phyloP scores from a whole-genome alignment of 108 stramenopile genomes.

The Nitzschia sp. region DNA sequence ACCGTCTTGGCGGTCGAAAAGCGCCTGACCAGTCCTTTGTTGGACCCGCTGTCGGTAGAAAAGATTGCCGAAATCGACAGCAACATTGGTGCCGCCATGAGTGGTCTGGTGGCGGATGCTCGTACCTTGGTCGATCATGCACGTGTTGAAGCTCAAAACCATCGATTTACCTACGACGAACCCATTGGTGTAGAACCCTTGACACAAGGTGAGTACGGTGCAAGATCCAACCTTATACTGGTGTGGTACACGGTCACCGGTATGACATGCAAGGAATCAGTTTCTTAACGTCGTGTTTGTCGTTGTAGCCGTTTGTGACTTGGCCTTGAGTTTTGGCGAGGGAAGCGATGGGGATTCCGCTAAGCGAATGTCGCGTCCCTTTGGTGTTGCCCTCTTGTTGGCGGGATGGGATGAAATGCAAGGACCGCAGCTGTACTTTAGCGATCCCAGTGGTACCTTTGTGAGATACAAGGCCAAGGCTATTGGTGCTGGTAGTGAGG shows the following conservation, averaged over 20 bases:
- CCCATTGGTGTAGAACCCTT: conserved; percentile 97
- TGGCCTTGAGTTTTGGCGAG: conserved; percentile 98
- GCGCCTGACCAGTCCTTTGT: conserved; percentile 89
- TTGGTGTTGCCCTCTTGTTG: conserved; percentile 97
- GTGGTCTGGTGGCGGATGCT: conserved; percentile 96
- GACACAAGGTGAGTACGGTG: conserved; percentile 81
- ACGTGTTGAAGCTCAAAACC: conserved; percentile 99
- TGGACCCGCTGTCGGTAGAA: conserved; percentile 94
- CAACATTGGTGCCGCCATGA: conserved; percentile 98
- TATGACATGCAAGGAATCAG: too few relatives aligned
- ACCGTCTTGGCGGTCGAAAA: conserved; percentile 98
- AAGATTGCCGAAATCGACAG: conserved; percentile 98
- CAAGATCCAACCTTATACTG: too few relatives aligned
- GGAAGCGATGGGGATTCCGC: conserved; percentile 88
- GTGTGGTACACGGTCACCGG: too few relatives aligned
- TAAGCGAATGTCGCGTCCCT: conserved; percentile 96
- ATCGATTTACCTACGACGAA: conserved; percentile 97
- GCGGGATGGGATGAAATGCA: conserved; percentile 93
- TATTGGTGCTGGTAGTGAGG: conserved; percentile 97
- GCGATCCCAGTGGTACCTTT: conserved; percentile 98
- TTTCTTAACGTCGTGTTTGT: too few relatives aligned
- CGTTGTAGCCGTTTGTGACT: conserved; percentile 95
- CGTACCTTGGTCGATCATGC: conserved; percentile 98
- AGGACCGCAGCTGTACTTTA: conserved; percentile 97
- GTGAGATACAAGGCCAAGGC: conserved; percentile 99